Evolutionary conservation across 768 basidiomycete species (phyloP).

Genomic region (Panellus pusillus): DNA sequence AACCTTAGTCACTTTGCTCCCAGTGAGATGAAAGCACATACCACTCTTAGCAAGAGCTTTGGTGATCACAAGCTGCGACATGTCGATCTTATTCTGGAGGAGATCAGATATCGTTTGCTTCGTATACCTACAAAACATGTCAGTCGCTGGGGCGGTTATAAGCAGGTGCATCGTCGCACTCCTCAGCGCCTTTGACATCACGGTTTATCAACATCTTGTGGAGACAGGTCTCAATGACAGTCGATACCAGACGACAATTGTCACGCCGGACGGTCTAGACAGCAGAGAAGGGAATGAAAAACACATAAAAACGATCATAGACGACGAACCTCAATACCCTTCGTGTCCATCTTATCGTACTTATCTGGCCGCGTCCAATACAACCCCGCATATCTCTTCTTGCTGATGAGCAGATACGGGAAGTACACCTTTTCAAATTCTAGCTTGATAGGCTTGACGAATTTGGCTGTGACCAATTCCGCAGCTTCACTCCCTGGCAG

Average conservation of each 20-base stretch:
- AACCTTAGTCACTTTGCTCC: not conserved
- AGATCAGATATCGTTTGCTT: constrained; percentile 94
- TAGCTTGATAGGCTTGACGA: constrained; percentile 94
- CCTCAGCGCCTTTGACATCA: constrained; percentile 91
- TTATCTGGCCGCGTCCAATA: constrained; percentile 97
- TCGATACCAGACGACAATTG: constrained; percentile 97
- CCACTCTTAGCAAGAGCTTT: constrained; percentile 92
- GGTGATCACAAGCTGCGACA: constrained; percentile 99
- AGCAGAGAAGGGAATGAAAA: not conserved
- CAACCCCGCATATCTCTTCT: constrained; percentile 97
- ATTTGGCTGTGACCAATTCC: constrained; percentile 84
- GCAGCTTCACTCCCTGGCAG: constrained; percentile 86
- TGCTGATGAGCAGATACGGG: constrained; percentile 96
- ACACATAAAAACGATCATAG: not conserved
- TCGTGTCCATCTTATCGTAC: constrained; percentile 99
- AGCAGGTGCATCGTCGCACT: constrained; percentile 50
- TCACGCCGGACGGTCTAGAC: constrained; percentile 93
- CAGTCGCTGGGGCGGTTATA: constrained; percentile 6
- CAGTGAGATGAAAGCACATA: constrained; percentile 30
- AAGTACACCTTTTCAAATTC: constrained; percentile 99
- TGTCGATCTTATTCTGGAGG: constrained; percentile 94
- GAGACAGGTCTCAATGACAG: constrained; percentile 96
- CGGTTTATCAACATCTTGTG: constrained; percentile 97
- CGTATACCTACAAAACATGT: constrained; percentile 63
- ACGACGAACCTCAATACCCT: constrained; percentile 88